A percentile compares a stretch with the other conserved stretches of the same genome.
Evolutionary conservation across 306 rosid species (phyloP).

Genomic region (Rosa multiflora): DNA sequence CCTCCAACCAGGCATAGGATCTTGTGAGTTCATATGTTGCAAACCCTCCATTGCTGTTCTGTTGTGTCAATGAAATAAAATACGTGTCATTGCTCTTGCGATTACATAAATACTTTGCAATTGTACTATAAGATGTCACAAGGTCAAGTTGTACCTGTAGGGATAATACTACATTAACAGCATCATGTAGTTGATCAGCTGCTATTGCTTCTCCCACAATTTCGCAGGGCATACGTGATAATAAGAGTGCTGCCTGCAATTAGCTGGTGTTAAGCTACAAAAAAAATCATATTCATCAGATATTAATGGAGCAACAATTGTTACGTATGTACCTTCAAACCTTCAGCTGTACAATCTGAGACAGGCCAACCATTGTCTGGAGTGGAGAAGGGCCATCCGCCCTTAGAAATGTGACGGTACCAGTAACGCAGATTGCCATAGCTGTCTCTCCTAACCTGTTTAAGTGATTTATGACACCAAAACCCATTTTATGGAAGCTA

Average conservation of each 20-base stretch:
- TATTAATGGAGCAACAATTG: too few species aligned
- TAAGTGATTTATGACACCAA: too few species aligned
- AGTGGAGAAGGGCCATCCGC: too few species aligned
- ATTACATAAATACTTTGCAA: neutral
- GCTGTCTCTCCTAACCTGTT: too few species aligned
- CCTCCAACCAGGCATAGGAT: constrained; percentile 77
- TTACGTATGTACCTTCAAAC: too few species aligned
- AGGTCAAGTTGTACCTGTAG: constrained; percentile 47
- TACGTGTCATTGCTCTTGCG: neutral
- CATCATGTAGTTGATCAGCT: constrained; percentile 38
- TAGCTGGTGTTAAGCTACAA: neutral
- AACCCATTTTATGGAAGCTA: too few species aligned
- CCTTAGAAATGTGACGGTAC: too few species aligned
- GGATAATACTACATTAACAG: constrained; percentile 59
- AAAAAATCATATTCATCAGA: too few species aligned
- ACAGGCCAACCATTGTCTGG: too few species aligned
- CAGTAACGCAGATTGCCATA: too few species aligned
- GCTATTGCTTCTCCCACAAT: constrained; percentile 49
- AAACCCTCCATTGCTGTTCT: constrained; percentile 75
- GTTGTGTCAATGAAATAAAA: neutral
- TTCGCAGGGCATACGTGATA: constrained; percentile 54
- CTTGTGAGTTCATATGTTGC: constrained; percentile 87
- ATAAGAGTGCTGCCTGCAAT: constrained; percentile 51
- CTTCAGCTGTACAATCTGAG: too few species aligned
- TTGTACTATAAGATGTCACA: neutral